phyloP scores from a whole-genome alignment of 768 basidiomycete species.

The Favolaschia claudopus region DNA sequence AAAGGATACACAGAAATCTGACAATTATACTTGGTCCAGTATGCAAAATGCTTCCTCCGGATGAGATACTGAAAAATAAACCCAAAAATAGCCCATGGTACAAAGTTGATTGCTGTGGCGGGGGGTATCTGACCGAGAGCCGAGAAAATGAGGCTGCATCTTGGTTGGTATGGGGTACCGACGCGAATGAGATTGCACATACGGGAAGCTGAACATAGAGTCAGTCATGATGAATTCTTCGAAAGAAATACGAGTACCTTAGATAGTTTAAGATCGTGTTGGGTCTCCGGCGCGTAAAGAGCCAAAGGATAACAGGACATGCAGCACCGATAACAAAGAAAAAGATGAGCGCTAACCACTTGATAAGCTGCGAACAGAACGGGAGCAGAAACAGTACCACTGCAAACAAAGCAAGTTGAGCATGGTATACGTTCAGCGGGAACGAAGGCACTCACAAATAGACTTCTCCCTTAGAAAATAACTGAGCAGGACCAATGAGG shows the following conservation, averaged over 20 bases:
- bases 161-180: slow-evolving; percentile 6
- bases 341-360: slow-evolving; percentile 56
- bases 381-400: neutral
- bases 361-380: neutral
- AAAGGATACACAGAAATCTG: slow-evolving; percentile 20
- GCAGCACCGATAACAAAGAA: slow-evolving; percentile 81
- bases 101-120: slow-evolving; percentile 85
- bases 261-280: slow-evolving; percentile 69
- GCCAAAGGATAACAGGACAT: slow-evolving; percentile 68
- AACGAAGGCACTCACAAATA: slow-evolving; percentile 58
- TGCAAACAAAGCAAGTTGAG: neutral
- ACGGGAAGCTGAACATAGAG: slow-evolving; percentile 53
- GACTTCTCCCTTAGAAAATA: slow-evolving; percentile 62
- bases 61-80: slow-evolving; percentile 83
- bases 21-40: slow-evolving; percentile 86
- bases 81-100: slow-evolving; percentile 77
- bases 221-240: too few species aligned
- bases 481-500: slow-evolving; percentile 67
- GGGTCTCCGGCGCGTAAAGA: slow-evolving; percentile 69
- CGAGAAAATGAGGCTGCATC: slow-evolving; percentile 66
- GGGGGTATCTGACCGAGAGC: slow-evolving; percentile 79
- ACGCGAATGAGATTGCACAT: slow-evolving; percentile 27
- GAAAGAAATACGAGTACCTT: slow-evolving; percentile 53
- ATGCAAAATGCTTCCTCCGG: slow-evolving; percentile 69
- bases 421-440: neutral